These are phyloP conservation scores for Neocatenulostroma microsporum DNA, from an alignment of 2,329 filamentous ascomycete genomes.

Conservation along the genomic window DNA sequence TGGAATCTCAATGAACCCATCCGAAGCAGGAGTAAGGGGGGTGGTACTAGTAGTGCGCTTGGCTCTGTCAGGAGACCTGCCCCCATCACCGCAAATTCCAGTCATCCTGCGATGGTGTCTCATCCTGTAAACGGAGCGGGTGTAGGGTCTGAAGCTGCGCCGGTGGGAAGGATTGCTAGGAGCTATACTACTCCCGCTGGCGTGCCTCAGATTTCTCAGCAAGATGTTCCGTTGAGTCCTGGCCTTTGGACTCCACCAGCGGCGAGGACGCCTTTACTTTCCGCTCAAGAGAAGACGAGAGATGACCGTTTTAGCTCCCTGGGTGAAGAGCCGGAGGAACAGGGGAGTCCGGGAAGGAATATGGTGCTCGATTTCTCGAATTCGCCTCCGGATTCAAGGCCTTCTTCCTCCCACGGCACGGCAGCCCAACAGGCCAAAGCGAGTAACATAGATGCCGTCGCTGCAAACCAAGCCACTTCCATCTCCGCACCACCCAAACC, in stretches of 20 bases:
- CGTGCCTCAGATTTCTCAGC: no score
- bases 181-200: neutral
- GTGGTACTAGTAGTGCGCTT: conserved; percentile 15
- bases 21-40: no score
- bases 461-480: neutral
- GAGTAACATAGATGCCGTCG: neutral
- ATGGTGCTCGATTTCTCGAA: conserved; percentile 30
- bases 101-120: neutral
- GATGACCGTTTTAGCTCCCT: neutral
- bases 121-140: no score
- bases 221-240: conserved; percentile 7
- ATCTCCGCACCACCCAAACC: no score
- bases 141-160: no score
- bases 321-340: neutral
- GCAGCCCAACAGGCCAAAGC: neutral
- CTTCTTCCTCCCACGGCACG: neutral
- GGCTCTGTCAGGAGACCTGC: conserved; percentile 18
- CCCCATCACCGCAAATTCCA: neutral
- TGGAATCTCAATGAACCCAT: no score
- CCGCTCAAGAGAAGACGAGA: conserved; percentile 18
- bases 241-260: conserved; percentile 35
- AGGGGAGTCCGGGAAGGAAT: neutral
- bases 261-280: conserved; percentile 15
- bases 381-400: conserved; percentile 21
- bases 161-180: neutral